phyloP scores from a whole-genome alignment of 345 rosid genomes.

The Combretum micranthum region DNA sequence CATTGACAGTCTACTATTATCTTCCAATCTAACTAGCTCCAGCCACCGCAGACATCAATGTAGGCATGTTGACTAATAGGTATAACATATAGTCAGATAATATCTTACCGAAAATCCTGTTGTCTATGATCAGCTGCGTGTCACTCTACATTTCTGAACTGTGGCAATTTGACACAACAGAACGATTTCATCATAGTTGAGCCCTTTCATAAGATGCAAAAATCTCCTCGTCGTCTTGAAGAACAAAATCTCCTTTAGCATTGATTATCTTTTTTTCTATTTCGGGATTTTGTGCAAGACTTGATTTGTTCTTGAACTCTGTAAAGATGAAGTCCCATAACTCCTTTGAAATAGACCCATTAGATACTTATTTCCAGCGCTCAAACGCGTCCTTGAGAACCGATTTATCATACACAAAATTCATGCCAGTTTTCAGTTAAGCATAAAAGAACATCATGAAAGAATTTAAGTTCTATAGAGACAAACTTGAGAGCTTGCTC shows the following conservation, averaged over 20 bases:
- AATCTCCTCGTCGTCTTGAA: slow-evolving; percentile 14
- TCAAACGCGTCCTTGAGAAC: slow-evolving; percentile 24
- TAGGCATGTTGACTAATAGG: background rate
- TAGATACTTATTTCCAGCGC: slow-evolving; percentile 16
- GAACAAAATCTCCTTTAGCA: slow-evolving; percentile 49
- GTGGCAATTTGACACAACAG: slow-evolving; percentile 51
- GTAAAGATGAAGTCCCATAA: slow-evolving; percentile 41
- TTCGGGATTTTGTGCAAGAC: slow-evolving; percentile 22
- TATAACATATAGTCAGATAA: slow-evolving; percentile 5
- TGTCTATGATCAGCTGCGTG: background rate
- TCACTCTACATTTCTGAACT: slow-evolving; percentile 4
- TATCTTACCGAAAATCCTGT: slow-evolving; percentile 3
- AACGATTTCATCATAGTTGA: slow-evolving; percentile 39
- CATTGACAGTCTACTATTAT: no score
- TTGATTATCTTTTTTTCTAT: slow-evolving; percentile 31
- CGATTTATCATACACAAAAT: background rate
- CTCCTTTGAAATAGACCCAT: slow-evolving; percentile 26
- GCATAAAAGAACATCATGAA: no score
- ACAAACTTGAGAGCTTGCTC: no score
- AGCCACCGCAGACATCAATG: slow-evolving; percentile 7
- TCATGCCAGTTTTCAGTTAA: background rate
- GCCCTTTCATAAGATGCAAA: slow-evolving; percentile 18
- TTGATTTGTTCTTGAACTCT: slow-evolving; percentile 28
- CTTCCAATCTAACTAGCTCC: background rate
- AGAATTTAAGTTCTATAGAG: no score